These are phyloP conservation scores for Pyropia yezoensis DNA, from an alignment of 23 red algal species.

Conservation along the genomic window DNA sequence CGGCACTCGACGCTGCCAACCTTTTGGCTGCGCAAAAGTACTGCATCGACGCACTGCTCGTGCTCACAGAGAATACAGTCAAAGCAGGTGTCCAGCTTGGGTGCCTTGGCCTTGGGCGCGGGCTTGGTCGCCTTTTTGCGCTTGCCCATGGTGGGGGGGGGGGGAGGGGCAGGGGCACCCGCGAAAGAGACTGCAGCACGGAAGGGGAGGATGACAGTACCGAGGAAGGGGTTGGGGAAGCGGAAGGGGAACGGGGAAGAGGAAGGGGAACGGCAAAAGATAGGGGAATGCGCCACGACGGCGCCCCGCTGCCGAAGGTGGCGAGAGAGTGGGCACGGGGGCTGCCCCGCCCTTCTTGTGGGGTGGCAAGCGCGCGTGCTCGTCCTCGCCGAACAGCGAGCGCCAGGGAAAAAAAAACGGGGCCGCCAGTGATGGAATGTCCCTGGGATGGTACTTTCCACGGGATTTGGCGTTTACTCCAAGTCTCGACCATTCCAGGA, in stretches of 20 bases:
- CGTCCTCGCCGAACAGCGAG: too few relatives aligned
- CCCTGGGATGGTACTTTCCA: too few relatives aligned
- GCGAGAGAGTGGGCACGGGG: too few relatives aligned
- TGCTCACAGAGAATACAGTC: slow-evolving; percentile 2
- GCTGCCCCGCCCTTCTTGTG: too few relatives aligned
- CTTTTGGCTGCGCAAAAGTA: background rate
- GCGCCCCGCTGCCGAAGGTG: too few relatives aligned
- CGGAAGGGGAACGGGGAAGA: too few relatives aligned
- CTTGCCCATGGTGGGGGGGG: slow-evolving; percentile 3
- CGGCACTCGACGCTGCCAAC: slow-evolving; percentile 8
- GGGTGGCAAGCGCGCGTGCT: too few relatives aligned
- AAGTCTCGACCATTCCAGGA: too few relatives aligned
- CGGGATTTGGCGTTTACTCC: too few relatives aligned
- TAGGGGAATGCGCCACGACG: too few relatives aligned
- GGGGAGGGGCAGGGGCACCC: background rate
- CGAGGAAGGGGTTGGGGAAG: background rate
- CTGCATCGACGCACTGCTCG: slow-evolving; percentile 5
- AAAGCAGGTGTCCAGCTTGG: slow-evolving; percentile 9
- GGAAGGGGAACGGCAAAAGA: background rate
- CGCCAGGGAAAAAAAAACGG: too few relatives aligned
- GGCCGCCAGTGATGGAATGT: too few relatives aligned
- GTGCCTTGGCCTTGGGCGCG: slow-evolving; percentile 6
- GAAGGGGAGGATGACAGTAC: background rate
- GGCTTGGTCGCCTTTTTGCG: slow-evolving; percentile 17
- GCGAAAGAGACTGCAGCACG: background rate